phyloP scores from a whole-genome alignment of 768 basidiomycete species.

The Leccinum boreale region DNA sequence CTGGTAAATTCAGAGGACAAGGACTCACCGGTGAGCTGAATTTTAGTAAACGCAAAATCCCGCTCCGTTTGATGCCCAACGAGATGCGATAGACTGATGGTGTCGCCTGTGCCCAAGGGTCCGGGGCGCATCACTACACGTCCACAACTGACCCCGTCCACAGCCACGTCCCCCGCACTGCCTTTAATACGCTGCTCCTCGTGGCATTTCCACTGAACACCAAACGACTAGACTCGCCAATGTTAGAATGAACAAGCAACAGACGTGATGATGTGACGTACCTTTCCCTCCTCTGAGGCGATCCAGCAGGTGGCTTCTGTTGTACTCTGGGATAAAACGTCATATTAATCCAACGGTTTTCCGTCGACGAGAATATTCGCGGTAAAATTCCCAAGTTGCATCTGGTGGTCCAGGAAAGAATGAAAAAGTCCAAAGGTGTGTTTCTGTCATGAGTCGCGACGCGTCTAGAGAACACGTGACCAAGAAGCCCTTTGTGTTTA shows the following conservation, averaged over 20 bases:
- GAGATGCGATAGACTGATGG: background rate
- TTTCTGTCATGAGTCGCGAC: too few relatives aligned
- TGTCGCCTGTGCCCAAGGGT: background rate
- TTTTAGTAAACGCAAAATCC: background rate
- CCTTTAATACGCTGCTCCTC: background rate
- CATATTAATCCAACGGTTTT: background rate
- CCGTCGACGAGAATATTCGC: background rate
- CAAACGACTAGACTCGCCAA: background rate
- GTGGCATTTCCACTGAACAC: background rate
- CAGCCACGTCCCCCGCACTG: accelerated
- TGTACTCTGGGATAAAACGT: background rate
- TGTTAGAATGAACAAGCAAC: background rate
- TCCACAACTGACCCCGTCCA: background rate
- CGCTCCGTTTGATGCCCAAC: background rate
- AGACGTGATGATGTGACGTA: background rate
- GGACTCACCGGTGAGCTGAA: background rate
- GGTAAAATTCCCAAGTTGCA: background rate
- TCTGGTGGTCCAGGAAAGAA: background rate
- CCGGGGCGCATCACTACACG: background rate
- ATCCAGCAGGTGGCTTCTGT: background rate
- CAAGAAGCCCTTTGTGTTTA: conserved; percentile 48
- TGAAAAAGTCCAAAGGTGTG: background rate
- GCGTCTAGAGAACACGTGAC: conserved; percentile 43
- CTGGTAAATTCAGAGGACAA: background rate
- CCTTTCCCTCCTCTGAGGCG: background rate